These are phyloP conservation scores for Alternaria sp. DNA, from an alignment of 2,329 filamentous ascomycete genomes.

Conservation along the genomic window DNA sequence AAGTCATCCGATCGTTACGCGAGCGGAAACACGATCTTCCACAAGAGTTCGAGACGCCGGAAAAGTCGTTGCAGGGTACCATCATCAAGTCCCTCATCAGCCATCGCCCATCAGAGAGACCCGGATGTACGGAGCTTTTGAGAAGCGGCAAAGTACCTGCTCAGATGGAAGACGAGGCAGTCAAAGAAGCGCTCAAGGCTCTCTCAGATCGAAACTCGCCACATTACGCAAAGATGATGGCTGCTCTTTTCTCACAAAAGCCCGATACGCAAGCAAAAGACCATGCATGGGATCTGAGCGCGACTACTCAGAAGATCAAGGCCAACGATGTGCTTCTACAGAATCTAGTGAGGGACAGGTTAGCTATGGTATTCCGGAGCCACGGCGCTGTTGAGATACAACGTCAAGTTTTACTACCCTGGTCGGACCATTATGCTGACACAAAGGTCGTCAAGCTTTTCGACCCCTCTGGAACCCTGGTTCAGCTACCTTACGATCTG, in stretches of 20 bases:
- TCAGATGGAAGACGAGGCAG: slow-evolving; percentile 91
- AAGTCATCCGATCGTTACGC: slow-evolving; percentile 72
- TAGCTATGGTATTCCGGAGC: slow-evolving; percentile 80
- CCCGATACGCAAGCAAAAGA: slow-evolving; percentile 81
- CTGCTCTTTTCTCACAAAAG: slow-evolving; percentile 76
- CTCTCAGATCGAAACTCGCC: slow-evolving; percentile 82
- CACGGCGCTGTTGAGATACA: slow-evolving; percentile 87
- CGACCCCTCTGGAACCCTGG: slow-evolving; percentile 81
- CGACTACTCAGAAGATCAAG: slow-evolving; percentile 40
- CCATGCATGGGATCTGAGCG: slow-evolving; percentile 56
- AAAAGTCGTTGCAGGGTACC: slow-evolving; percentile 71
- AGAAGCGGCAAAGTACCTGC: slow-evolving; percentile 86
- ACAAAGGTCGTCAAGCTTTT: slow-evolving; percentile 78
- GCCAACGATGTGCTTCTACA: slow-evolving; percentile 70
- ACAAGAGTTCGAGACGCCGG: slow-evolving; percentile 71
- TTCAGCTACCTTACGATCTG: slow-evolving; percentile 93
- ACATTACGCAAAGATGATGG: slow-evolving; percentile 88
- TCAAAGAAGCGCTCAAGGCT: slow-evolving; percentile 80
- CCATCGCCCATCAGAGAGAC: slow-evolving; percentile 81
- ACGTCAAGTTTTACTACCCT: slow-evolving; percentile 78
- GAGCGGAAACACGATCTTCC: slow-evolving; percentile 73
- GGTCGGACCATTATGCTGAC: slow-evolving; percentile 75
- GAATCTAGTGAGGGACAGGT: slow-evolving; percentile 73
- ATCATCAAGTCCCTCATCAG: slow-evolving; percentile 82
- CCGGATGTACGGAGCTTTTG: slow-evolving; percentile 80